Conservation (phyloP, 768 basidiomycete genomes). For the Boletus insuetus region DNA sequence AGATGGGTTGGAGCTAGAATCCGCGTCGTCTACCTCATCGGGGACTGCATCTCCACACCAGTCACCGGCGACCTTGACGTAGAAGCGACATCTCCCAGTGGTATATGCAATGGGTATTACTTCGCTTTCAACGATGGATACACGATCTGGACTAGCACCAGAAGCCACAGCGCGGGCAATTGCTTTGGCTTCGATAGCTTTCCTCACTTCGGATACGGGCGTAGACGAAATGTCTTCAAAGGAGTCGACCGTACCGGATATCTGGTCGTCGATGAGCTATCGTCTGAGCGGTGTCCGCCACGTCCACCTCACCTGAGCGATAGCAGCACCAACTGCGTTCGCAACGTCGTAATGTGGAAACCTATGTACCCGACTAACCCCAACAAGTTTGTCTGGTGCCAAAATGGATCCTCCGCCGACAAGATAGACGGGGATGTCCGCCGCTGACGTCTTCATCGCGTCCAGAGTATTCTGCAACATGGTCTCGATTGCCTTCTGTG, state of each 20-base stretch:
- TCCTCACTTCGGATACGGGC: conserved; percentile 30
- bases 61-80: conserved; percentile 62
- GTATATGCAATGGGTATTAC: conserved; percentile 45
- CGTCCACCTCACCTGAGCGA: conserved; percentile 31
- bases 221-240: conserved; percentile 41
- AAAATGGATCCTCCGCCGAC: conserved; percentile 68
- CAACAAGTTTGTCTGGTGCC: conserved; percentile 47
- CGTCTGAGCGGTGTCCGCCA: not conserved
- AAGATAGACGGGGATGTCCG: conserved; percentile 54
- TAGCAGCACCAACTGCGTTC: conserved; percentile 60
- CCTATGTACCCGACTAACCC: conserved; percentile 49
- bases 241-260: conserved; percentile 45
- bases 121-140: conserved; percentile 55
- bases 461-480: conserved; percentile 51
- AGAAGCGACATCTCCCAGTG: conserved; percentile 38
- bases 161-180: conserved; percentile 43
- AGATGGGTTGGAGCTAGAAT: not conserved
- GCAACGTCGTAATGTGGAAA: conserved; percentile 55
- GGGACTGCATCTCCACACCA: conserved; percentile 29
- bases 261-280: conserved; percentile 24
- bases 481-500: conserved; percentile 40
- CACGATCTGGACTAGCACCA: conserved; percentile 42
- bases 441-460: conserved; percentile 61
- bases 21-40: conserved; percentile 18
- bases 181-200: conserved; percentile 37